These are phyloP conservation scores for Rhizopogon vinicolor DNA, from an alignment of 768 basidiomycete species.

Conservation along the genomic window DNA sequence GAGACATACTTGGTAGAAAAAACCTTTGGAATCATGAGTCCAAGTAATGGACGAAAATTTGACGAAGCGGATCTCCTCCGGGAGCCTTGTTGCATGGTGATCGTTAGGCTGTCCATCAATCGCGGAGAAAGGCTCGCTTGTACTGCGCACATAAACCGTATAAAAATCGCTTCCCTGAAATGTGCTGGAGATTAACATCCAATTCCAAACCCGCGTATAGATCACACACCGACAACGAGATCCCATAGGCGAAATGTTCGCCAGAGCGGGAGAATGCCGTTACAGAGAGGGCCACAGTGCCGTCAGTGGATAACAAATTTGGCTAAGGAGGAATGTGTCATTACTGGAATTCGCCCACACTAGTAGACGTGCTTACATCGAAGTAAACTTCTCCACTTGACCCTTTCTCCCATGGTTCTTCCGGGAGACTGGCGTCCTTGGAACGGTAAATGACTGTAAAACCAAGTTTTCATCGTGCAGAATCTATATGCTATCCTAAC, in stretches of 20 bases:
- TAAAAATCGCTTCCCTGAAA: conserved; percentile 68
- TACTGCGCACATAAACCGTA: conserved; percentile 64
- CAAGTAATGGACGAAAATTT: conserved; percentile 73
- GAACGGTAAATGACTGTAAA: conserved; percentile 58
- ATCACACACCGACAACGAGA: conserved; percentile 59
- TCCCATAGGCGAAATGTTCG: conserved; percentile 72
- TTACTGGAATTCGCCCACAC: neutral
- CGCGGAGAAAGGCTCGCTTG: conserved; percentile 49
- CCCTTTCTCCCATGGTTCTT: conserved; percentile 40
- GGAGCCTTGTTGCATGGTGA: conserved; percentile 47
- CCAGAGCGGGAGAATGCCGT: conserved; percentile 62
- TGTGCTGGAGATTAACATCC: neutral
- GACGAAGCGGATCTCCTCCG: conserved; percentile 68
- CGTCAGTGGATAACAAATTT: conserved; percentile 69
- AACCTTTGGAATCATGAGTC: conserved; percentile 77
- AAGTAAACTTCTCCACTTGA: conserved; percentile 70
- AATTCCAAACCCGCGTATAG: neutral
- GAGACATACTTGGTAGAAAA: conserved; percentile 68
- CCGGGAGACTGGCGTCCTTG: conserved; percentile 47
- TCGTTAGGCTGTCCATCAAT: conserved; percentile 32
- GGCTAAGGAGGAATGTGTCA: conserved; percentile 35
- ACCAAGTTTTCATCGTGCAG: neutral
- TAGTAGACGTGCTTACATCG: conserved; percentile 40
- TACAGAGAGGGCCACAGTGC: conserved; percentile 58
- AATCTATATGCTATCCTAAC: neutral